Base-by-base conservation (phyloP, 2,329 filamentous ascomycete species). In the Arthrobotrys iridis region DNA sequence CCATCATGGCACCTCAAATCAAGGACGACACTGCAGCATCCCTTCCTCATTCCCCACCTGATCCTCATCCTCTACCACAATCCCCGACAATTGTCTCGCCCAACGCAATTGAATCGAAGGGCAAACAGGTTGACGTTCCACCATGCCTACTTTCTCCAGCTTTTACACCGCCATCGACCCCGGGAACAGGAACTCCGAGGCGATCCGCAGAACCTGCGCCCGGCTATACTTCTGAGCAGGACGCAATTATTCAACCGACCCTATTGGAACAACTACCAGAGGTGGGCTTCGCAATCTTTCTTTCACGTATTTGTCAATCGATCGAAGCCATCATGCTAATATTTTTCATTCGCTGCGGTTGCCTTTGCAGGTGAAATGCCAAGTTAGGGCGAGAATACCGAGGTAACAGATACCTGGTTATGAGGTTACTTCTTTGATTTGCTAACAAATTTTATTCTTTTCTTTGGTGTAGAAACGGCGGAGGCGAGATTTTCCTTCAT, bases 401-500 rank as follows among this genome's bases (percentile, higher is more conserved):
- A 98, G 94, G 79, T 80, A 74, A 64, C 68, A 37, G 24, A 71
- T 33, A 33, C 18, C 22, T 13, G 24, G 1, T 2, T 2, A 50
- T 15, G 11, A 30, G 15, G 15, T 22, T 40, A 8, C 15, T 24
- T 48, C n/a, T n/a, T 37, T 22, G 11, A n/a, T 18, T 37, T 13
- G 4, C 50, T 45, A 40, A 41, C 15, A 26, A 20, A 18, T 40
- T 15, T 26, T 37, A 24, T 58, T 11, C 28, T 13, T 43, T 41
- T 24, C 45, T 13, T 15, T 18, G 15, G 15, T 13, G 22, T 26
- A 74, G 70, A 26, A 74, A 74, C 40, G 57, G 35, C 0, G 94
- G 94, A 2, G 91, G 93, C 8, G 93, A 99, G 82, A 98, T 99
- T 93, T 99, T 96, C 83, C 83, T 99, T 59, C 94, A 99, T 81